A percentile compares a stretch with the other conserved stretches of the same genome.
These are phyloP conservation scores for Phytopythium vexans DNA, from an alignment of 352 stramenopile genomes.

Conservation along the genomic window DNA sequence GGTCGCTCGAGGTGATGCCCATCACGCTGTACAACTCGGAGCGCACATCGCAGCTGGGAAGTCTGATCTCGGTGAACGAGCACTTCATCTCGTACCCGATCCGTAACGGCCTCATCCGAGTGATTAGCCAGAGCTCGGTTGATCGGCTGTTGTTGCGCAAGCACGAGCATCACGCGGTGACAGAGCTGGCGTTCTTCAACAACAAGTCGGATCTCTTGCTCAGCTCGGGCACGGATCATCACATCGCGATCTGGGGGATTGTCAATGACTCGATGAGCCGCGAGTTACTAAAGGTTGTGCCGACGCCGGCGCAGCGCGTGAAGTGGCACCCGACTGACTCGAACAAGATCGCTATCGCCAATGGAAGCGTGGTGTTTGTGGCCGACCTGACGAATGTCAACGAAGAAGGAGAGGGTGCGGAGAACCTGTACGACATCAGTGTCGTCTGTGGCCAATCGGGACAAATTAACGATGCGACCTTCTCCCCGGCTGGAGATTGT, in stretches of 20 bases:
- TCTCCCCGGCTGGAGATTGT: slow-evolving; percentile 51
- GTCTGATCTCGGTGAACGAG: slow-evolving; percentile 77
- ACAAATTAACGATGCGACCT: slow-evolving; percentile 79
- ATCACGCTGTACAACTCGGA: slow-evolving; percentile 84
- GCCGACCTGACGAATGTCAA: slow-evolving; percentile 50
- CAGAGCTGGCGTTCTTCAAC: slow-evolving; percentile 78
- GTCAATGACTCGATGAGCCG: slow-evolving; percentile 62
- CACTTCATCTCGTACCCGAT: slow-evolving; percentile 88
- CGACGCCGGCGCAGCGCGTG: slow-evolving; percentile 55
- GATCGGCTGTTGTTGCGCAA: slow-evolving; percentile 70
- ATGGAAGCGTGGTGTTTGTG: slow-evolving; percentile 63
- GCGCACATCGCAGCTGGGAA: slow-evolving; percentile 66
- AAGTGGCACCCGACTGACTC: slow-evolving; percentile 80
- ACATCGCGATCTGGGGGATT: slow-evolving; percentile 76
- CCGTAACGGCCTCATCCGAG: slow-evolving; percentile 77
- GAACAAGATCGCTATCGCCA: slow-evolving; percentile 71
- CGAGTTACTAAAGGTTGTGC: slow-evolving; percentile 64
- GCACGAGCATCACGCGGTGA: slow-evolving; percentile 67
- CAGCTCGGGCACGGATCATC: slow-evolving; percentile 63
- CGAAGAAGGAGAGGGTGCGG: slow-evolving; percentile 26
- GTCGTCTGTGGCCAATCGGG: slow-evolving; percentile 63
- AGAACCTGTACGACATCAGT: slow-evolving; percentile 68
- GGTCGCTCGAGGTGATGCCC: slow-evolving; percentile 77
- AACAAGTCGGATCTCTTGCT: slow-evolving; percentile 66
- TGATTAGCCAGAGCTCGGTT: slow-evolving; percentile 78